A percentile compares a stretch with the other conserved stretches of the same genome.
These are phyloP conservation scores for Bodo saltans DNA, from an alignment of 78 protist species.

Conservation along the genomic window DNA sequence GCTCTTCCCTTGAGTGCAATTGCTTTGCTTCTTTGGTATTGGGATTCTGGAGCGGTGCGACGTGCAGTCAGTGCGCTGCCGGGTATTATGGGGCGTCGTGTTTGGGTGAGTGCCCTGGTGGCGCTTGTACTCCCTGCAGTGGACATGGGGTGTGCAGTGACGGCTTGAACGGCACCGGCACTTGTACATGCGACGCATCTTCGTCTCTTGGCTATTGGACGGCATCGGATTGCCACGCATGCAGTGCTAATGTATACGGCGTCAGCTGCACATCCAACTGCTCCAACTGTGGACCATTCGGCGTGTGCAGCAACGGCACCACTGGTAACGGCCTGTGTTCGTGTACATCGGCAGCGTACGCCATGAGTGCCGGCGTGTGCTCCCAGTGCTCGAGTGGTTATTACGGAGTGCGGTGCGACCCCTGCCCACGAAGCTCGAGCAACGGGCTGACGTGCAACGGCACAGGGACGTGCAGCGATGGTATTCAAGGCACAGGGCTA, in stretches of 20 bases:
- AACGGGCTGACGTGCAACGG: slow-evolving; percentile 1
- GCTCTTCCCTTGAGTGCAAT: too few relatives aligned
- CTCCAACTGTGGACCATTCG: too few relatives aligned
- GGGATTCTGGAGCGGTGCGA: background rate
- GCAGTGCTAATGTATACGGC: background rate
- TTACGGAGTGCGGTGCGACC: too few relatives aligned
- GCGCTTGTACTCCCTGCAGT: slow-evolving; percentile 7
- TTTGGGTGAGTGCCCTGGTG: slow-evolving; percentile 26
- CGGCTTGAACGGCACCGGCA: slow-evolving; percentile 7
- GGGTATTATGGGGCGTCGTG: background rate
- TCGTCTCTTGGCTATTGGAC: background rate
- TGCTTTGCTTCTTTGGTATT: too few relatives aligned
- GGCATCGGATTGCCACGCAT: background rate
- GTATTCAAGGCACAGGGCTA: background rate
- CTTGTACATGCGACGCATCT: slow-evolving; percentile 1
- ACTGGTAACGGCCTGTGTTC: too few relatives aligned
- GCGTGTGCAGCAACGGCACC: too few relatives aligned
- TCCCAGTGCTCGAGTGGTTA: too few relatives aligned
- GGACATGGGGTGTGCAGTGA: slow-evolving; percentile 26
- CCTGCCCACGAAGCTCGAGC: slow-evolving; percentile 13
- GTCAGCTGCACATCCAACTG: too few relatives aligned
- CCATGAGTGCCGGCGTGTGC: too few relatives aligned
- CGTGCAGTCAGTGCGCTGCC: background rate
- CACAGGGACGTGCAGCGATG: background rate
- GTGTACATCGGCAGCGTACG: too few relatives aligned